A percentile compares a stretch with the other conserved stretches of the same genome.
phyloP scores from a whole-genome alignment of 768 basidiomycete genomes.

The Tylopilus rubrobrunneus region DNA sequence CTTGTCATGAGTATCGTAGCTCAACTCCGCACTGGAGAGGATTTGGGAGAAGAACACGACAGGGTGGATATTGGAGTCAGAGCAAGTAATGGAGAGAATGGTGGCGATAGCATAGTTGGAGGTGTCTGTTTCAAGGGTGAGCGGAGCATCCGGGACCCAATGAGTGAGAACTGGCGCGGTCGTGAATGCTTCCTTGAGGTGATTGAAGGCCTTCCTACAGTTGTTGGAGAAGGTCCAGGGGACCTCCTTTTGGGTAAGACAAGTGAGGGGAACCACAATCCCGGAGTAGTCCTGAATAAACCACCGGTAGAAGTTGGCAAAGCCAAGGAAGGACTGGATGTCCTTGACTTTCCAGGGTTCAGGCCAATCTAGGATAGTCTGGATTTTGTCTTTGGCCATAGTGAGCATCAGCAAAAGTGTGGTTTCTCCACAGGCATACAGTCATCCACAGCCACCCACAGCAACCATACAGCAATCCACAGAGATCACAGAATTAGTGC shows the following conservation, averaged over 20 bases:
- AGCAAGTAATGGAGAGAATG: not conserved
- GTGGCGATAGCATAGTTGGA: not conserved
- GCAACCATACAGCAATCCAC: too few species aligned
- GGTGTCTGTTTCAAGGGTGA: not conserved
- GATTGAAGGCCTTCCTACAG: not conserved
- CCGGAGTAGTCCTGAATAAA: too few species aligned
- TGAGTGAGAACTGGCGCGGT: not conserved
- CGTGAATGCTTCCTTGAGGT: not conserved
- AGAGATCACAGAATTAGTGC: too few species aligned
- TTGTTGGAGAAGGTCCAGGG: not conserved
- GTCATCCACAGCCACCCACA: too few species aligned
- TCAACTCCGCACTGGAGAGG: not conserved
- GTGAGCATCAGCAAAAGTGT: too few species aligned
- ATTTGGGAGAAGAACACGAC: not conserved
- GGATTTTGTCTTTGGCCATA: too few species aligned
- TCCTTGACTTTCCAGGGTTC: not conserved
- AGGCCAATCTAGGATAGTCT: not conserved
- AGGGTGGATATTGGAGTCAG: not conserved
- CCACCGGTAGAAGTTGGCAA: too few species aligned
- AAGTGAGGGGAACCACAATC: too few species aligned
- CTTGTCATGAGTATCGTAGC: not conserved
- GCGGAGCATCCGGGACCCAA: not conserved
- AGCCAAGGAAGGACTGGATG: too few species aligned
- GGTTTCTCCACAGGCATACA: too few species aligned
- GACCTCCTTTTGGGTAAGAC: not conserved